phyloP scores from a whole-genome alignment of 257 asterid species.

The Fraxinus excelsior region DNA sequence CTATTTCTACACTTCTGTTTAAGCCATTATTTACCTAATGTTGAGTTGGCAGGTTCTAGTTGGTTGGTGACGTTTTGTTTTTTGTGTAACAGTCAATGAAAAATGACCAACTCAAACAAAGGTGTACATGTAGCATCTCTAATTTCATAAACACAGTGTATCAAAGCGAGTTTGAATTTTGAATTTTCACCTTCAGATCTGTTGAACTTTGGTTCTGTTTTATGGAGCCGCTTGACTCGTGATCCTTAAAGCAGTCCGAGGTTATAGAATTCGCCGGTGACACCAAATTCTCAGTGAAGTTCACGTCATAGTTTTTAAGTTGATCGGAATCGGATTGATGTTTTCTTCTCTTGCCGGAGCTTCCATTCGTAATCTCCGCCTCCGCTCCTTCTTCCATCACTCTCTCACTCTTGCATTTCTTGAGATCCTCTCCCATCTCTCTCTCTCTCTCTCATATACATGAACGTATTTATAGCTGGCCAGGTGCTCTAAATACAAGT shows the following conservation, averaged over 20 bases:
- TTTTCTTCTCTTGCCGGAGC: not conserved
- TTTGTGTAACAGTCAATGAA: no score
- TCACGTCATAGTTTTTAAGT: not conserved
- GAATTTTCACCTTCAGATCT: slow-evolving; percentile 14
- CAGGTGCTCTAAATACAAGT: not conserved
- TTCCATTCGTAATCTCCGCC: not conserved
- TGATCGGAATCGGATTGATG: not conserved
- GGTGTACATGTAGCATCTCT: no score
- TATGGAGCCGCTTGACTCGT: not conserved
- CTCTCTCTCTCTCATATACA: not conserved
- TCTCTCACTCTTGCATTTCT: not conserved
- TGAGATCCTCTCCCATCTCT: not conserved
- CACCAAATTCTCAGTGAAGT: not conserved
- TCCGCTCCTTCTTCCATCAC: not conserved
- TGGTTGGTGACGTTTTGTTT: no score
- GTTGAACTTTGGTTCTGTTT: not conserved
- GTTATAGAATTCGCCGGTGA: not conserved
- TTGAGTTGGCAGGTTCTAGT: no score
- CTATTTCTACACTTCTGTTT: no score
- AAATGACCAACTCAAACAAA: no score
- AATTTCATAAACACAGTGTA: not conserved
- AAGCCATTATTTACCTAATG: no score
- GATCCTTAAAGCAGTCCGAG: not conserved
- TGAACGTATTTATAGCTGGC: not conserved
- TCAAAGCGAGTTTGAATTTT: not conserved